Evolutionary conservation across 768 basidiomycete species (phyloP), one percentile per base, ranked within the genome.

Genomic region (Trametes punicea): DNA sequence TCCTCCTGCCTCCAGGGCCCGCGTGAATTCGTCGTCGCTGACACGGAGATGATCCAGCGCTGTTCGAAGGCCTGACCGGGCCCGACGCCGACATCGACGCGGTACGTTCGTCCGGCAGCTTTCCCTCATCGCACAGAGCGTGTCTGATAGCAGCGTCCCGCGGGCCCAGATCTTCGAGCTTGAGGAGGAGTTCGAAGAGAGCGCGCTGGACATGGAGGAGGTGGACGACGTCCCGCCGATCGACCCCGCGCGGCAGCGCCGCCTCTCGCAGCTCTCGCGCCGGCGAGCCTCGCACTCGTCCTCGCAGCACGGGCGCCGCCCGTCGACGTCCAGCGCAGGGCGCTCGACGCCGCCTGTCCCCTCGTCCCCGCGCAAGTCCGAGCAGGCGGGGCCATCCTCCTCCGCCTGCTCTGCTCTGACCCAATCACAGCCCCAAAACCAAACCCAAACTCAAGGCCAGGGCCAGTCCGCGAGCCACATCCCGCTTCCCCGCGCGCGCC

Each of bases 51-150:
- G 52, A n/a, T n/a, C n/a, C 62, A 94, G 91, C 84, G 20, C 75
- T 93, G 42, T 85, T 94, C 56, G 92, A 94, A 61, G 86, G 87
- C 9, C 69, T 93, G 13, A 82, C 77, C n/a, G 89, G 91, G 2
- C 77, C 82, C 2, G 83, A 77, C 55, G 75, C 79, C 3, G 87
- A 90, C 63, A 93, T 94, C 54, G 85, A 87, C 61, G 80, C 83
- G 6, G 90, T 91, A 65, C 18, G 82, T 63, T 26, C 26, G n/a
- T 3, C 11, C n/a, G n/a, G n/a, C n/a, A n/a, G n/a, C n/a, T n/a
- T 4, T 36, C 15, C 7, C 34, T 16, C 13, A 36, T 36, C 34
- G 15, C 20, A 27, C 11, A 10, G 7, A 15, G 20, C 21, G 18
- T 21, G 18, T 10, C 6, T 30, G 5, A 2, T 4, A 27, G 15